A percentile compares a stretch with the other conserved stretches of the same genome.
Conservation (phyloP, 345 rosid genomes). For the Populus pruinosa region DNA sequence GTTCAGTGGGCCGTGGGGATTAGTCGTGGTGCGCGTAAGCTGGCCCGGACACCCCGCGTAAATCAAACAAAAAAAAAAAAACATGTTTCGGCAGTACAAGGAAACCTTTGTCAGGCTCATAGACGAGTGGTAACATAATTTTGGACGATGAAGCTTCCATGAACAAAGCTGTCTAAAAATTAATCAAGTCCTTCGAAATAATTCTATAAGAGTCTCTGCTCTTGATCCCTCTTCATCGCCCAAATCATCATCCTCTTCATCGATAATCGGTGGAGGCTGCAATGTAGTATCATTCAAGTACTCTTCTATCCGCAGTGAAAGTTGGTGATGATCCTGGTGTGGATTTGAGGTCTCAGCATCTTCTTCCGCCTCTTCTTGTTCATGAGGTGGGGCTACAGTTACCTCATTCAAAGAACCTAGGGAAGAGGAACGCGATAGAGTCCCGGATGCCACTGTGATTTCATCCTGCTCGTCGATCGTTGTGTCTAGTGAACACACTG, state of each 20-base stretch:
- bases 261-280: constrained; percentile 27
- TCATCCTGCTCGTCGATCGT: constrained; percentile 76
- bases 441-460: constrained; percentile 67
- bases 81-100: too few species aligned
- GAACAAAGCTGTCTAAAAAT: neutral
- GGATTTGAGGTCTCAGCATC: constrained; percentile 31
- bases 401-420: constrained; percentile 59
- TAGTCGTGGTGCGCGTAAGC: too few species aligned
- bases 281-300: constrained; percentile 39
- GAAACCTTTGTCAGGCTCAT: too few species aligned
- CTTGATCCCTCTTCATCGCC: constrained; percentile 31
- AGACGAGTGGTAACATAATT: too few species aligned
- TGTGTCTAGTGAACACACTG: constrained; percentile 74
- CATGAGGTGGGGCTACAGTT: constrained; percentile 24
- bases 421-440: constrained; percentile 70
- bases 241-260: constrained; percentile 39
- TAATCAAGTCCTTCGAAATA: constrained; percentile 45
- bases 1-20: too few species aligned
- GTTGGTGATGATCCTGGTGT: constrained; percentile 24
- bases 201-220: constrained; percentile 50
- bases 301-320: constrained; percentile 53
- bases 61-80: too few species aligned
- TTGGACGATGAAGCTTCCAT: neutral
- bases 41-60: too few species aligned
- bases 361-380: constrained; percentile 50